Conservation (phyloP, 1,284 basidiomycete species). For the Pseudozyma hubeiensis region DNA sequence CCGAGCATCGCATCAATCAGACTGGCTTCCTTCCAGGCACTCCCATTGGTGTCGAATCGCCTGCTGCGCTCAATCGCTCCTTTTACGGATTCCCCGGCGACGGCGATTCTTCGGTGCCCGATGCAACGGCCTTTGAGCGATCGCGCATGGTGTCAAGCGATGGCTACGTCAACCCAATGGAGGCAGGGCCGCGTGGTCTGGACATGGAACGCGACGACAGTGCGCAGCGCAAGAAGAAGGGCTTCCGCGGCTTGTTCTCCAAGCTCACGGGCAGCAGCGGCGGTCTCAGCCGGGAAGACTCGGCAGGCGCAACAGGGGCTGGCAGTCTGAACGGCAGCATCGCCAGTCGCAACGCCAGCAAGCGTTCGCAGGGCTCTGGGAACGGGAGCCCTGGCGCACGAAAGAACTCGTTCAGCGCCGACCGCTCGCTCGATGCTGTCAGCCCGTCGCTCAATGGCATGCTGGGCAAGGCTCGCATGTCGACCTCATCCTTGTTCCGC, state of each 20-base stretch:
- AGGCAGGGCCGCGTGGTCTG: constrained; percentile 39
- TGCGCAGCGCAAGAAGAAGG: constrained; percentile 55
- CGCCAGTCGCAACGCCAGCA: constrained; percentile 49
- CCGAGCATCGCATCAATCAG: constrained; percentile 56
- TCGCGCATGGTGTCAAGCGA: constrained; percentile 41
- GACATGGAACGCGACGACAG: constrained; percentile 28
- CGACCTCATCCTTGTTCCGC: constrained; percentile 47
- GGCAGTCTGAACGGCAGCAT: constrained; percentile 44
- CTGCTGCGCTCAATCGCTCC: constrained; percentile 38
- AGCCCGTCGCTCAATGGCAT: constrained; percentile 21
- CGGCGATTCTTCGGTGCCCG: constrained; percentile 42
- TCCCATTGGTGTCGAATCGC: constrained; percentile 43
- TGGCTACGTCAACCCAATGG: constrained; percentile 47
- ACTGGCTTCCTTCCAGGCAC: constrained; percentile 54
- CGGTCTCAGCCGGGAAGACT: constrained; percentile 21
- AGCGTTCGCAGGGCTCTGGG: constrained; percentile 42
- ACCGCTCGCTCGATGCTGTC: constrained; percentile 45
- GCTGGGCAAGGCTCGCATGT: constrained; percentile 43
- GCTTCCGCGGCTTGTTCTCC: constrained; percentile 52
- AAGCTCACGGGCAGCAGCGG: constrained; percentile 48
- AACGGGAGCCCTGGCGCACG: constrained; percentile 35
- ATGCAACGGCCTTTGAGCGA: constrained; percentile 34
- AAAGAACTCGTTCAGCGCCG: constrained; percentile 37
- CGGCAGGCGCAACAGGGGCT: constrained; percentile 8
- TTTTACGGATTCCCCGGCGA: constrained; percentile 61